Evolutionary conservation across 192 early-diverging fungal genomes (phyloP).

Genomic region (Coemansia biformis): DNA sequence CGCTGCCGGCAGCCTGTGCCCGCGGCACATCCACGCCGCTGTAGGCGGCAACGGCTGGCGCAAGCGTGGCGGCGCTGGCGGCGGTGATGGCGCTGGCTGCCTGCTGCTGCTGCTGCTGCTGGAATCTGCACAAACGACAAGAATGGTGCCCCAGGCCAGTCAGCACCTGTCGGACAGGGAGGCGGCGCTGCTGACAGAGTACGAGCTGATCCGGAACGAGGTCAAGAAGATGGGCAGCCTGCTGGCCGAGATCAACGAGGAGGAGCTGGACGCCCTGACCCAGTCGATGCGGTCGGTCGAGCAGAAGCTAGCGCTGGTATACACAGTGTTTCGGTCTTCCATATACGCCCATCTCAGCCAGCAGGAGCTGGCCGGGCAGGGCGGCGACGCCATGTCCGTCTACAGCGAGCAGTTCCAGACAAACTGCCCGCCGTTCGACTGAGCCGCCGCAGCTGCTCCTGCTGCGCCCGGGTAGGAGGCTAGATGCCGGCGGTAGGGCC

Average conservation of each 20-base stretch:
- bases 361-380: slow-evolving; percentile 24
- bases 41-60: neutral
- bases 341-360: slow-evolving; percentile 49
- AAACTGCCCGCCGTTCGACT: slow-evolving; percentile 49
- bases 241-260: slow-evolving; percentile 45
- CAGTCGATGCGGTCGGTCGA: slow-evolving; percentile 50
- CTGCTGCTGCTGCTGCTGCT: no score
- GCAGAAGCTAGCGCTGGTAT: slow-evolving; percentile 46
- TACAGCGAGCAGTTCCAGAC: slow-evolving; percentile 46
- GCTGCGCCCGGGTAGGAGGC: no score
- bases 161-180: slow-evolving; percentile 47
- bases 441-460: no score
- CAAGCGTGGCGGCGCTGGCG: slow-evolving; percentile 5
- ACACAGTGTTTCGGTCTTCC: slow-evolving; percentile 48
- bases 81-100: neutral
- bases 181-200: slow-evolving; percentile 44
- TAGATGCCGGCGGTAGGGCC: no score
- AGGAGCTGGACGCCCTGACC: slow-evolving; percentile 43
- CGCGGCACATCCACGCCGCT: no score
- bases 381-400: slow-evolving; percentile 13
- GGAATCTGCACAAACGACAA: no score
- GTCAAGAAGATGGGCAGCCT: slow-evolving; percentile 45
- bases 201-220: slow-evolving; percentile 49
- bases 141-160: slow-evolving; percentile 20
- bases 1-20: neutral